Evolutionary conservation across 345 rosid species (phyloP).

Genomic region (Acer negundo): DNA sequence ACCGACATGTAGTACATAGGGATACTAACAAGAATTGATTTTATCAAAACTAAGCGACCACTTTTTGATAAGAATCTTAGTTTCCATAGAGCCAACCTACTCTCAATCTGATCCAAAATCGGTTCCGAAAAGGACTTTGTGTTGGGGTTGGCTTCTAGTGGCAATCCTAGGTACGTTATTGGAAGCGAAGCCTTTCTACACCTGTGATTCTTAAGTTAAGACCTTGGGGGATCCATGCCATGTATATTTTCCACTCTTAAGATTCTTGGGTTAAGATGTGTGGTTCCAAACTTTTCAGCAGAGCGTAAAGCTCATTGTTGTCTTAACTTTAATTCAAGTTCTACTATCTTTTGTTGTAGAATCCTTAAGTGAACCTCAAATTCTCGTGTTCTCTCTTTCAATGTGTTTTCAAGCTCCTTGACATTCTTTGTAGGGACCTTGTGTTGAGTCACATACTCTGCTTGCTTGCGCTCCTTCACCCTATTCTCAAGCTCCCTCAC

Average conservation of each 20-base stretch:
- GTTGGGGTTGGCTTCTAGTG: no score
- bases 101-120: no score
- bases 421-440: conserved; percentile 31
- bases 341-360: conserved; percentile 38
- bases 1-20: no score
- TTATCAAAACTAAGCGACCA: no score
- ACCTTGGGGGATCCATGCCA: conserved; percentile 22
- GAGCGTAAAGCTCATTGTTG: conserved; percentile 8
- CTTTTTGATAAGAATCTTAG: no score
- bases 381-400: conserved; percentile 31
- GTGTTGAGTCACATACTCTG: conserved; percentile 19
- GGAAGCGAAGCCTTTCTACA: no score
- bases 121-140: no score
- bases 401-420: conserved; percentile 33
- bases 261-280: conserved; percentile 19
- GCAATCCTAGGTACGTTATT: no score
- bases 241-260: conserved; percentile 22
- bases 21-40: no score
- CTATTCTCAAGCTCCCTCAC: conserved; percentile 34
- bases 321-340: conserved; percentile 34
- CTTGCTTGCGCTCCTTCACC: conserved; percentile 23
- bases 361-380: conserved; percentile 29
- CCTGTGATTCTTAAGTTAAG: background rate
- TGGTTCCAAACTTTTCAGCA: conserved; percentile 20
- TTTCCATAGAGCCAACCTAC: no score